These are phyloP conservation scores for Calonectria fujianensis DNA, from an alignment of 2,329 filamentous ascomycete species.

Conservation along the genomic window DNA sequence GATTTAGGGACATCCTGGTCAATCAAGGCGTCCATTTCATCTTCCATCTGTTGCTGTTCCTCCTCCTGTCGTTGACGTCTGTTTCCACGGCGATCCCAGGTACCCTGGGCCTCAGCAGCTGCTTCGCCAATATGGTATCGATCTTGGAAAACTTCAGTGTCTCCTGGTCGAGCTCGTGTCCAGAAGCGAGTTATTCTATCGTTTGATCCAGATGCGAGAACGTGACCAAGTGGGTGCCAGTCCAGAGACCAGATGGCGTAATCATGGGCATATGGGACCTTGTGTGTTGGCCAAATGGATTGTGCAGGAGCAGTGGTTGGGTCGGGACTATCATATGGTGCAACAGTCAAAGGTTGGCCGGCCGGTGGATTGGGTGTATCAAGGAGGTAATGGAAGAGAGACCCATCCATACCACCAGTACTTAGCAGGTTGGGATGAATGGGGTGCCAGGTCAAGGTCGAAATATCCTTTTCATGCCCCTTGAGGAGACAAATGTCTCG, in stretches of 20 bases:
- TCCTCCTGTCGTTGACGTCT: constrained; percentile 89
- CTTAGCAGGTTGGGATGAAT: constrained; percentile 92
- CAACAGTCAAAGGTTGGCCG: constrained; percentile 81
- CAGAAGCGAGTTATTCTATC: constrained; percentile 98
- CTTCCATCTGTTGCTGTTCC: constrained; percentile 94
- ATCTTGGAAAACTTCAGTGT: constrained; percentile 89
- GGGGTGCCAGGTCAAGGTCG: constrained; percentile 94
- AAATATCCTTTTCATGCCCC: constrained; percentile 97
- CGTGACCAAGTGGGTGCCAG: constrained; percentile 97
- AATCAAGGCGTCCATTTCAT: constrained; percentile 93
- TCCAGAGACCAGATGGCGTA: constrained; percentile 98
- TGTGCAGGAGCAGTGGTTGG: constrained; percentile 87
- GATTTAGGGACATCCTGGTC: constrained; percentile 85
- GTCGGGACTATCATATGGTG: constrained; percentile 90
- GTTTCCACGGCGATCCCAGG: constrained; percentile 88
- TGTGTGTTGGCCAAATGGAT: constrained; percentile 94
- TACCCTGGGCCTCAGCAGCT: constrained; percentile 95
- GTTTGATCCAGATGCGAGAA: constrained; percentile 95
- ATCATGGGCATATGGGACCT: constrained; percentile 90
- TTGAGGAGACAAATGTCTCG: constrained; percentile 94
- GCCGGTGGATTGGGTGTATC: constrained; percentile 93
- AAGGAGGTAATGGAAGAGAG: constrained; percentile 94
- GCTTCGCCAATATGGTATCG: constrained; percentile 96
- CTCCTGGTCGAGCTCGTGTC: constrained; percentile 92
- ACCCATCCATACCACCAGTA: constrained; percentile 92